phyloP scores from a whole-genome alignment of 2,329 filamentous ascomycete species.

The Diaporthe destruens region DNA sequence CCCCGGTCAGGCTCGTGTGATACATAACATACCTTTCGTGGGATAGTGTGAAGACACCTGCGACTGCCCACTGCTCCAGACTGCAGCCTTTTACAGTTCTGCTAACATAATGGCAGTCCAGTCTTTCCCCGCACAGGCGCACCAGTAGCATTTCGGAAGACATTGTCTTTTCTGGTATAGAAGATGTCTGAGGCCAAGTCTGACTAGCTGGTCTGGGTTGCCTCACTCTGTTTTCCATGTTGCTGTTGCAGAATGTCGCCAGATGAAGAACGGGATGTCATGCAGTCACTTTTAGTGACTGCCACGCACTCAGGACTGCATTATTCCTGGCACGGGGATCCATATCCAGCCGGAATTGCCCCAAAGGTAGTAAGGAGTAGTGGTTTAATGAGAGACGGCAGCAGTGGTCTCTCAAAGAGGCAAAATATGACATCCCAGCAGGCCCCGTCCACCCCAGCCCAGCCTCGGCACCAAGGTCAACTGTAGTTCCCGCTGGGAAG shows the following conservation, averaged over 20 bases:
- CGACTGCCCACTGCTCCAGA: not conserved
- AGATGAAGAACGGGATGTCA: not conserved
- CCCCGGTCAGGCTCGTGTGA: not conserved
- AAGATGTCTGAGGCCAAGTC: not conserved
- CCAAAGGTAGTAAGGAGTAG: not conserved
- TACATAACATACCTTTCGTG: not conserved
- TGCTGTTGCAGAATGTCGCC: not conserved
- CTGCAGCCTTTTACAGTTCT: not conserved
- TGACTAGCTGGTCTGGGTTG: not conserved
- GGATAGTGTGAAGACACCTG: not conserved
- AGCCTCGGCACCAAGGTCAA: slow-evolving; percentile 79
- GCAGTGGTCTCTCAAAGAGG: slow-evolving; percentile 68
- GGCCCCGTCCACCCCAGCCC: slow-evolving; percentile 88
- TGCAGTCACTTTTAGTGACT: not conserved
- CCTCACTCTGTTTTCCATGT: not conserved
- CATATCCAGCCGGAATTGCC: not conserved
- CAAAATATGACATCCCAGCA: slow-evolving; percentile 89
- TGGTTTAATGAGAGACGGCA: not conserved
- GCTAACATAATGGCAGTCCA: not conserved
- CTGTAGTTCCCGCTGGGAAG: slow-evolving; percentile 66
- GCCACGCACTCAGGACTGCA: not conserved
- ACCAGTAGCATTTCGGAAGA: not conserved
- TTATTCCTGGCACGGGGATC: not conserved
- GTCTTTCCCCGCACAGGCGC: not conserved
- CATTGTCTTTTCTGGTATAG: not conserved